Evolutionary conservation across 495 filamentous ascomycete species (phyloP).

Genomic region (Pyrenopolyporus hunteri): DNA sequence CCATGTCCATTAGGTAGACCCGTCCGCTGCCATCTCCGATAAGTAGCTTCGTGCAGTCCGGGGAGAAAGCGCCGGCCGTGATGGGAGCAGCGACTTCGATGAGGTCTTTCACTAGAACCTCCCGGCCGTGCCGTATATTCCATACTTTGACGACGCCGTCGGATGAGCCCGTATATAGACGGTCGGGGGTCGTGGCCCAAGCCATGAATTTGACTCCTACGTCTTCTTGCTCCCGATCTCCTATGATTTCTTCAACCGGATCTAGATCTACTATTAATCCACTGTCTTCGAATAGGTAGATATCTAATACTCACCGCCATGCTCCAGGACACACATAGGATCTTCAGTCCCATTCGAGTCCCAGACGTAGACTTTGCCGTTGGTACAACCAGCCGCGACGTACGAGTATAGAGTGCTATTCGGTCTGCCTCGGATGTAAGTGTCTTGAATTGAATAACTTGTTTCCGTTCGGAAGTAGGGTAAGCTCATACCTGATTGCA

Average conservation of each 20-base stretch:
- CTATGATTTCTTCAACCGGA: slow-evolving; percentile 66
- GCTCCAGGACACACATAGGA: slow-evolving; percentile 69
- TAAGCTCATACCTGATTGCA: slow-evolving; percentile 57
- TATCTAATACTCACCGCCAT: slow-evolving; percentile 56
- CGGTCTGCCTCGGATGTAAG: slow-evolving; percentile 49
- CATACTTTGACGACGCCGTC: slow-evolving; percentile 88
- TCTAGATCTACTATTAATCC: slow-evolving; percentile 38
- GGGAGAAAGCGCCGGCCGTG: slow-evolving; percentile 72
- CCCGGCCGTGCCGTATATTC: slow-evolving; percentile 66
- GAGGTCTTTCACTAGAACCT: slow-evolving; percentile 67
- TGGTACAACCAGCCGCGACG: slow-evolving; percentile 82
- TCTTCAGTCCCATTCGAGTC: slow-evolving; percentile 65
- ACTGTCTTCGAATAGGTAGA: neutral
- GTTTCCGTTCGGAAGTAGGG: slow-evolving; percentile 36
- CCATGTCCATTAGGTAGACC: slow-evolving; percentile 68
- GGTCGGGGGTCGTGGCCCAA: slow-evolving; percentile 73
- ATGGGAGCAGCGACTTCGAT: slow-evolving; percentile 58
- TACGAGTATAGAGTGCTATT: slow-evolving; percentile 58
- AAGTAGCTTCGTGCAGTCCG: slow-evolving; percentile 71
- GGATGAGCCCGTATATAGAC: slow-evolving; percentile 88
- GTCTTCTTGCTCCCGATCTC: slow-evolving; percentile 70
- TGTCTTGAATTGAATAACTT: slow-evolving; percentile 48
- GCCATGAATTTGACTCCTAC: slow-evolving; percentile 80
- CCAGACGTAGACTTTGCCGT: slow-evolving; percentile 84
- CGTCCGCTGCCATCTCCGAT: slow-evolving; percentile 79